Percentiles rank a stretch among this genome's conserved stretches.
phyloP scores from a whole-genome alignment of 2,329 filamentous ascomycete species.

The Tolypocladium inflatum region DNA sequence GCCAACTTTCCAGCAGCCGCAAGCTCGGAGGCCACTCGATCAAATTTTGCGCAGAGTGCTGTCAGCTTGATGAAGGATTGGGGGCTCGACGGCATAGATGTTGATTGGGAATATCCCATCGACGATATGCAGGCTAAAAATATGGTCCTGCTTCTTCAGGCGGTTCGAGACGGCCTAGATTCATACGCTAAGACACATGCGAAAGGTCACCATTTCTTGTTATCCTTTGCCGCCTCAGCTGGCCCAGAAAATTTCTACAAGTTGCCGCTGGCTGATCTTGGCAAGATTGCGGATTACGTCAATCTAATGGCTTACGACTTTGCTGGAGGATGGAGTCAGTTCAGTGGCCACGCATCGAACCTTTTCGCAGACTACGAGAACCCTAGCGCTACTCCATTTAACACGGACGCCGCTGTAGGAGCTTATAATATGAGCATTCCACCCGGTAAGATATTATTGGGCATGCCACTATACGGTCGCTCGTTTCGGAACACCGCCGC shows the following conservation, averaged over 20 bases:
- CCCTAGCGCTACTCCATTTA: constrained; percentile 56
- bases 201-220: constrained; percentile 34
- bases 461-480: constrained; percentile 73
- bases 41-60: constrained; percentile 59
- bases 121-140: constrained; percentile 26
- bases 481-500: constrained; percentile 40
- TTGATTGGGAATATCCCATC: constrained; percentile 29
- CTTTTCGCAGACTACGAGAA: constrained; percentile 46
- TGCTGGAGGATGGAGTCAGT: constrained; percentile 56
- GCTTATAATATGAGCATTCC: constrained; percentile 54
- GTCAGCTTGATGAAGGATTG: constrained; percentile 63
- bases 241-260: constrained; percentile 36
- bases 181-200: constrained; percentile 29
- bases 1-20: constrained; percentile 60
- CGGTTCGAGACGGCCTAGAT: constrained; percentile 34
- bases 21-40: constrained; percentile 45
- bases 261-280: constrained; percentile 36
- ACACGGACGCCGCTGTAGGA: constrained; percentile 51
- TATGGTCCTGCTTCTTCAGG: constrained; percentile 29
- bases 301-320: constrained; percentile 69
- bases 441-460: constrained; percentile 58
- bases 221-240: constrained; percentile 41
- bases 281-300: constrained; percentile 40
- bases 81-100: constrained; percentile 45
- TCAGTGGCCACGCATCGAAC: constrained; percentile 61